These are phyloP conservation scores for Viola odorata DNA, from an alignment of 345 rosid genomes.

Conservation along the genomic window DNA sequence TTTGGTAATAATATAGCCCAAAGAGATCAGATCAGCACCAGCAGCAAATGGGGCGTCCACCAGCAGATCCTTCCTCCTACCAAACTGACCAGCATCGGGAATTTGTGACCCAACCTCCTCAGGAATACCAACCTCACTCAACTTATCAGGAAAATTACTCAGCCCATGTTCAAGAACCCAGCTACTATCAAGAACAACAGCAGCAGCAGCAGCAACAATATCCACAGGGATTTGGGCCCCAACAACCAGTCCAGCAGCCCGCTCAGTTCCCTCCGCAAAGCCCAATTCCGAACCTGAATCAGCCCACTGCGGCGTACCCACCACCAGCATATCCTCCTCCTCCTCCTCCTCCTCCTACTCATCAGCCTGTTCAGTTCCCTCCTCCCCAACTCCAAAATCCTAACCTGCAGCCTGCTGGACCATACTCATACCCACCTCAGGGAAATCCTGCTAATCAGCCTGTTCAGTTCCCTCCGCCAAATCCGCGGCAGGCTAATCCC, in stretches of 20 bases:
- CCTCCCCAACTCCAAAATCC: background rate
- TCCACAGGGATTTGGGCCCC: background rate
- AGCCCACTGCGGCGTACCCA: constrained; percentile 5
- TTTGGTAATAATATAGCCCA: too few relatives aligned
- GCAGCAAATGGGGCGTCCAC: constrained; percentile 9
- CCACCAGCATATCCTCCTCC: constrained; percentile 3
- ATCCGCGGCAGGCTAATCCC: background rate
- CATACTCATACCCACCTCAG: background rate
- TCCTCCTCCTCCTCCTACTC: background rate
- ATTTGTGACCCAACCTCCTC: background rate
- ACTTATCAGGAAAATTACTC: constrained; percentile 2
- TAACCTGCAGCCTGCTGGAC: background rate
- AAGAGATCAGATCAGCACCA: background rate
- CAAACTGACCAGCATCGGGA: background rate
- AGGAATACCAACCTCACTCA: background rate
- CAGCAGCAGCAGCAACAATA: background rate
- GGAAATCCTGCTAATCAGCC: background rate
- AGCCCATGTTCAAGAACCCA: background rate
- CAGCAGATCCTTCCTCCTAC: background rate
- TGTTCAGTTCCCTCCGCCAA: constrained; percentile 3
- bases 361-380: background rate
- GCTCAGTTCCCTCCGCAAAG: background rate
- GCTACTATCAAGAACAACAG: background rate
- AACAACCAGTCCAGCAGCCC: background rate
- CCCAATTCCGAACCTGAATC: background rate